Conservation (phyloP, 1,139 yeast genomes). For the Zygosaccharomyces sapae region DNA sequence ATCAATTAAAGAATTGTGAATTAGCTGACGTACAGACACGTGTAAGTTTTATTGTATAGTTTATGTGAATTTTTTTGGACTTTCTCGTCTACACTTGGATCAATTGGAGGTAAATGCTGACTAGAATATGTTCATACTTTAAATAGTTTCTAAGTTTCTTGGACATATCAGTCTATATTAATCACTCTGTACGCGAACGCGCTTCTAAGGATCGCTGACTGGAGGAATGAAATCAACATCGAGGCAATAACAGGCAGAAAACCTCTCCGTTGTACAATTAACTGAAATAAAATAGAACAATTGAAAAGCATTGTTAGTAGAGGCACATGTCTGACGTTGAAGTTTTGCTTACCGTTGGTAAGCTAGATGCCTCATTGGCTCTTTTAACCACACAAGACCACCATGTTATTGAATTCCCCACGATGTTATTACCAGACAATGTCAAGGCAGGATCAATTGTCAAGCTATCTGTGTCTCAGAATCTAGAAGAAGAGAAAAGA, state of each 20-base stretch:
- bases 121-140: too few species aligned
- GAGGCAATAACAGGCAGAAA: neutral
- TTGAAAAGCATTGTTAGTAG: neutral
- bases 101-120: too few species aligned
- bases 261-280: neutral
- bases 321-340: conserved; percentile 28
- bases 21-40: neutral
- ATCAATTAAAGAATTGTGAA: conserved; percentile 22
- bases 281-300: neutral
- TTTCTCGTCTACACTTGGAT: too few species aligned
- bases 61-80: too few species aligned
- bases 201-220: neutral
- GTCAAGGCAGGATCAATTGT: conserved; percentile 94
- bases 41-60: too few species aligned
- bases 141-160: neutral
- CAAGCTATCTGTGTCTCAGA: conserved; percentile 78
- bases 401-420: conserved; percentile 93
- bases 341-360: conserved; percentile 91
- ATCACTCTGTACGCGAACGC: conserved; percentile 5
- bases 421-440: conserved; percentile 83
- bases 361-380: conserved; percentile 92
- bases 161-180: neutral
- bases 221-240: conserved; percentile 2
- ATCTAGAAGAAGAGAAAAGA: conserved; percentile 58
- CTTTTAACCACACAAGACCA: conserved; percentile 86